These are phyloP conservation scores for Kurtzmaniella quercitrusa DNA, from an alignment of 1,139 yeast species.

Conservation along the genomic window DNA sequence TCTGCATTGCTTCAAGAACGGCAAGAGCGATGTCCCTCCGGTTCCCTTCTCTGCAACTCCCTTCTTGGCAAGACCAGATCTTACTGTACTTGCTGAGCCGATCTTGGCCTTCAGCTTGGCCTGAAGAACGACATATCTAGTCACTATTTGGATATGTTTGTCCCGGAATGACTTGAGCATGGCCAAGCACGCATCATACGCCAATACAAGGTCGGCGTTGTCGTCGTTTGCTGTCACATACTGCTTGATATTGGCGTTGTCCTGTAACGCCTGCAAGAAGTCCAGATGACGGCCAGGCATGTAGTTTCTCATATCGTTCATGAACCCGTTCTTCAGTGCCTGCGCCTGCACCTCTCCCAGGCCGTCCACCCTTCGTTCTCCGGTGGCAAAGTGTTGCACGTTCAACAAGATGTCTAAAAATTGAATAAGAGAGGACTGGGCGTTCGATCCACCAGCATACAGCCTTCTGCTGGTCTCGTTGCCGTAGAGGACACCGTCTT, in stretches of 20 bases:
- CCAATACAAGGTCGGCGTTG: conserved; percentile 56
- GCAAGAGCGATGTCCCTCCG: conserved; percentile 89
- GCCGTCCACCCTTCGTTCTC: conserved; percentile 33
- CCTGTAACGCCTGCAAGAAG: conserved; percentile 58
- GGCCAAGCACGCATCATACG: conserved; percentile 88
- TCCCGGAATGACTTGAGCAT: conserved; percentile 87
- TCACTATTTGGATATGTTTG: conserved; percentile 88
- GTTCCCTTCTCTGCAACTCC: conserved; percentile 68
- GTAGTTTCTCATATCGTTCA: conserved; percentile 78
- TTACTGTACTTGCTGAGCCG: conserved; percentile 52
- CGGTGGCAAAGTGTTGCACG: conserved; percentile 76
- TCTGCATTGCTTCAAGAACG: conserved; percentile 90
- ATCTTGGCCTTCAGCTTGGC: conserved; percentile 52
- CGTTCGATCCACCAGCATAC: conserved; percentile 90
- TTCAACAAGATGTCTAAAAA: conserved; percentile 74
- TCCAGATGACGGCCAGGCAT: conserved; percentile 87
- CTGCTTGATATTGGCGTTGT: conserved; percentile 56
- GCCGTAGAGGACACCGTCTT: conserved; percentile 77
- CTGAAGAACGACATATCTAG: conserved; percentile 78
- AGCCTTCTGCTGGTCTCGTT: conserved; percentile 52
- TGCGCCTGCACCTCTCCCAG: conserved; percentile 10
- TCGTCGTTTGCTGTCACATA: conserved; percentile 45
- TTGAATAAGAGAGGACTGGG: conserved; percentile 87
- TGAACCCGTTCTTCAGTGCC: conserved; percentile 51
- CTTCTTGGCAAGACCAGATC: conserved; percentile 59